Evolutionary conservation across 108 stramenopile species (phyloP).

Genomic region (Skeletonema grethae): DNA sequence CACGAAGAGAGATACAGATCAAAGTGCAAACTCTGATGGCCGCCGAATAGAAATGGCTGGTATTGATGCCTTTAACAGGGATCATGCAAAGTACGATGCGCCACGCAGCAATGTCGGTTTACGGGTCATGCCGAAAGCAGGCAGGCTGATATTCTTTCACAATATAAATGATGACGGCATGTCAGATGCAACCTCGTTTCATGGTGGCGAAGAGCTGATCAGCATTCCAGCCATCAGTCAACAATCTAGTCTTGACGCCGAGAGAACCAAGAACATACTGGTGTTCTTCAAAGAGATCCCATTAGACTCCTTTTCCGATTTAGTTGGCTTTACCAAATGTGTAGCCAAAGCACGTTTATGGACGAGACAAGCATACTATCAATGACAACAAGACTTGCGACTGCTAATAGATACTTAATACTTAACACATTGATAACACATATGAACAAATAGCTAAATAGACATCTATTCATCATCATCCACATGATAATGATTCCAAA

Average conservation of each 20-base stretch:
- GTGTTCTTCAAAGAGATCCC: slow-evolving; percentile 50
- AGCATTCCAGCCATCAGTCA: neutral
- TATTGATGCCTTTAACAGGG: slow-evolving; percentile 10
- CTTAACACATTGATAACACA: neutral
- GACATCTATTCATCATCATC: slow-evolving; percentile 18
- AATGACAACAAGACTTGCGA: neutral
- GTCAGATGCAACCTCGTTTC: slow-evolving; percentile 44
- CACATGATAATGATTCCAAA: slow-evolving; percentile 84
- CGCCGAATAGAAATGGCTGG: slow-evolving; percentile 20
- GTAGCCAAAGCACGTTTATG: slow-evolving; percentile 21
- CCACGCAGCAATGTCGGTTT: slow-evolving; percentile 11
- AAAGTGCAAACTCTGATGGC: slow-evolving; percentile 12
- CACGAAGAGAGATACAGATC: slow-evolving; percentile 24
- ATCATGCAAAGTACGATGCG: neutral
- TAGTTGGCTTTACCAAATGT: slow-evolving; percentile 23
- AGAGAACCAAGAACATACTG: slow-evolving; percentile 27
- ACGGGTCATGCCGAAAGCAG: slow-evolving; percentile 44
- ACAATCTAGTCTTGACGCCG: neutral
- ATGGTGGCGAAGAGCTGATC: slow-evolving; percentile 45
- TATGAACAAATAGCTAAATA: neutral
- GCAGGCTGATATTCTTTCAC: slow-evolving; percentile 44
- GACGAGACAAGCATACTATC: slow-evolving; percentile 33
- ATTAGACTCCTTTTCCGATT: slow-evolving; percentile 7
- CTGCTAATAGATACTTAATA: neutral
- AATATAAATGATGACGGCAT: slow-evolving; percentile 39